Conservation (phyloP, 1,284 basidiomycete species). For the Heliocybe sulcata region DNA sequence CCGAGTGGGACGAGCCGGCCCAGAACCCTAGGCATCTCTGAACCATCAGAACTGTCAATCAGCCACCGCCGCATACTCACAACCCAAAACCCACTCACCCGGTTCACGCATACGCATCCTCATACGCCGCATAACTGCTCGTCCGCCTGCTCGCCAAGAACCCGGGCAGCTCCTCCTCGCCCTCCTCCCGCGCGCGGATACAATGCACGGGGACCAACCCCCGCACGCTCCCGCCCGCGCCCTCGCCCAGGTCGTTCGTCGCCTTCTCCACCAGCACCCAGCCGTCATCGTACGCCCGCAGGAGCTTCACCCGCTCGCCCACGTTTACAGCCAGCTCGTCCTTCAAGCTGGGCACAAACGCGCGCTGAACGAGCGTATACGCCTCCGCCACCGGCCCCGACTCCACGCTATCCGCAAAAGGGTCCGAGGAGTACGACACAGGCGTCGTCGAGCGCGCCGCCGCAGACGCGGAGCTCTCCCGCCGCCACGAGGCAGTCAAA, state of each 20-base stretch:
- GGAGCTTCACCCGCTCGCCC: constrained; percentile 45
- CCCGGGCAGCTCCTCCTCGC: constrained; percentile 38
- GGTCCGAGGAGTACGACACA: neutral
- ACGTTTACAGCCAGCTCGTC: constrained; percentile 51
- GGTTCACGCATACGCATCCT: neutral
- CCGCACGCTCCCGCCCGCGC: constrained; percentile 4
- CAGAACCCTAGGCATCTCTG: no score
- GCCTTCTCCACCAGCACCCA: constrained; percentile 52
- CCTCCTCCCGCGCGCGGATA: constrained; percentile 29
- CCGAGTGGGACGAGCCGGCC: no score
- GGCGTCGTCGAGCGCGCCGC: constrained; percentile 3
- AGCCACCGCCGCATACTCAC: neutral
- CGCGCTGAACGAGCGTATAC: constrained; percentile 21
- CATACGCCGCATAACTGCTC: constrained; percentile 26
- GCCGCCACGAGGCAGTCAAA: neutral
- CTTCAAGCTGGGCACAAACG: constrained; percentile 46
- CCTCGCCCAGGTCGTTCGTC: constrained; percentile 20
- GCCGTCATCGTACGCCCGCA: constrained; percentile 57
- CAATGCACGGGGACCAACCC: constrained; percentile 59
- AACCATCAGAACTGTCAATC: neutral
- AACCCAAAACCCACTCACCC: neutral
- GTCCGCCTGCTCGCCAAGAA: constrained; percentile 44
- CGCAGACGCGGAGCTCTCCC: neutral
- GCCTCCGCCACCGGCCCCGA: neutral
- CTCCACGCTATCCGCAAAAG: constrained; percentile 10